A percentile compares a stretch with the other conserved stretches of the same genome.
Conservation (phyloP, 2,329 filamentous ascomycete species). For the Davidsoniella virescens region DNA sequence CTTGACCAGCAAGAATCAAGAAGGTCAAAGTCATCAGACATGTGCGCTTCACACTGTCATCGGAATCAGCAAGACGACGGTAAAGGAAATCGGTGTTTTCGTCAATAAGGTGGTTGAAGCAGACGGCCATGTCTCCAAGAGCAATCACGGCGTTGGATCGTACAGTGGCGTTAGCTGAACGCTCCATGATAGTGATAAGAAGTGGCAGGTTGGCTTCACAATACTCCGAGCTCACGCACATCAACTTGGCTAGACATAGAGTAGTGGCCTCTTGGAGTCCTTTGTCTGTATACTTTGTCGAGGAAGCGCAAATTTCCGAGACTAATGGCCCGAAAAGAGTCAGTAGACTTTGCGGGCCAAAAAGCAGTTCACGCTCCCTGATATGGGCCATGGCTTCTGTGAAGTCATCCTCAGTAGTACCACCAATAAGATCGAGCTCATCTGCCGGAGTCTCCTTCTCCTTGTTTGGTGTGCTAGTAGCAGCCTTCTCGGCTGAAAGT, state of each 20-base stretch:
- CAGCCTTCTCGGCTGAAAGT: constrained; percentile 29
- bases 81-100: constrained; percentile 99
- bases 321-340: constrained; percentile 82
- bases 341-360: constrained; percentile 70
- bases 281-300: constrained; percentile 77
- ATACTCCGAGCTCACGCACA: constrained; percentile 96
- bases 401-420: constrained; percentile 88
- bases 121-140: constrained; percentile 96
- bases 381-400: constrained; percentile 75
- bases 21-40: constrained; percentile 98
- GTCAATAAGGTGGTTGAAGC: constrained; percentile 97
- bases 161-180: constrained; percentile 79
- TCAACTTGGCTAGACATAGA: constrained; percentile 88
- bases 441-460: constrained; percentile 55
- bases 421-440: constrained; percentile 89
- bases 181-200: constrained; percentile 94
- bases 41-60: constrained; percentile 84
- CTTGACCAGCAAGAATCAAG: constrained; percentile 87
- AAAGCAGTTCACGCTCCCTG: constrained; percentile 67
- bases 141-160: constrained; percentile 94
- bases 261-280: constrained; percentile 87
- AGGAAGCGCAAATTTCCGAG: constrained; percentile 85
- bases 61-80: constrained; percentile 73
- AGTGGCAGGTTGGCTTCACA: constrained; percentile 86
- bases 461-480: constrained; percentile 27